Conservation (phyloP, 305 asterid genomes). For the Fraxinus latifolia region DNA sequence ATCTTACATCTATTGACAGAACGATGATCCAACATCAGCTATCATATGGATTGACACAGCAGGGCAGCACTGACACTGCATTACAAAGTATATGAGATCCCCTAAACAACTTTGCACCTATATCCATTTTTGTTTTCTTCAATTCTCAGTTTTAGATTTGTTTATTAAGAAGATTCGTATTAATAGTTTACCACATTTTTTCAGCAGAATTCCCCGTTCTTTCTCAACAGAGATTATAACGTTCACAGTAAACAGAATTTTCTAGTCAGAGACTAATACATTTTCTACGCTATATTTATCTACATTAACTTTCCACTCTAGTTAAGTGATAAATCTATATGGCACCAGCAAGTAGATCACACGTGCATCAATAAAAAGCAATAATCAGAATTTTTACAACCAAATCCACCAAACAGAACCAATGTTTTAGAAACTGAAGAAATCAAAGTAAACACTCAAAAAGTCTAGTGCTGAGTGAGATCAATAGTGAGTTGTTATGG, state of each 20-base stretch:
- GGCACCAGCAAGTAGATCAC: not conserved
- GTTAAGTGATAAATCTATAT: not conserved
- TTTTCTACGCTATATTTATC: not conserved
- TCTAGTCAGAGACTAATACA: not conserved
- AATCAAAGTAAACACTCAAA: not conserved
- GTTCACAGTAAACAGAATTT: not conserved
- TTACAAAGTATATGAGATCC: not conserved
- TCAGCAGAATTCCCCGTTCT: not conserved
- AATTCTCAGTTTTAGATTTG: conserved; percentile 13
- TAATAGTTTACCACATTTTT: not conserved
- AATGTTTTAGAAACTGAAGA: not conserved
- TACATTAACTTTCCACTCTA: not conserved
- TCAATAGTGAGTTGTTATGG: not conserved
- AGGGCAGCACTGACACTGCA: not conserved
- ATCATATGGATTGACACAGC: not conserved
- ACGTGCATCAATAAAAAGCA: not conserved
- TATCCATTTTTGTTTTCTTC: not conserved
- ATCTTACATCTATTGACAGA: not conserved
- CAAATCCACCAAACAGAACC: not conserved
- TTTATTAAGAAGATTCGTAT: conserved; percentile 5
- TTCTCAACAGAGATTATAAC: not conserved
- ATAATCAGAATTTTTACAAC: not conserved
- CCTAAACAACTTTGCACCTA: not conserved
- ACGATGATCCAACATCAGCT: not conserved
- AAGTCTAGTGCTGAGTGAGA: not conserved